Evolutionary conservation across 192 early-diverging fungal species (phyloP).

Genomic region (Backusella australiensis): DNA sequence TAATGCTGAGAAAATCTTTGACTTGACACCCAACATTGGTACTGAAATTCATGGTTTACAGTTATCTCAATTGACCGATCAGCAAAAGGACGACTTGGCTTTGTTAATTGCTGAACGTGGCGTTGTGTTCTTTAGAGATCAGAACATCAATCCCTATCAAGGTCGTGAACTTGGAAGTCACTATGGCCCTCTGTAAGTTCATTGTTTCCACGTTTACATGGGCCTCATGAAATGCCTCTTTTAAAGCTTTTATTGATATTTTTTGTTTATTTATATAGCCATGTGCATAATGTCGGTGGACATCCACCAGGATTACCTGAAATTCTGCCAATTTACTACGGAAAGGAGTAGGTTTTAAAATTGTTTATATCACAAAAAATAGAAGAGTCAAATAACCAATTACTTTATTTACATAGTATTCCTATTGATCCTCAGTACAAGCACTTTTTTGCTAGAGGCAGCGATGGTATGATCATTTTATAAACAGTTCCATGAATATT

Average conservation of each 20-base stretch:
- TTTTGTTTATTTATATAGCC: constrained; percentile 9
- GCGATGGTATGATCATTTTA: background rate
- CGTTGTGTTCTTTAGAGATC: constrained; percentile 70
- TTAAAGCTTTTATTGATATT: constrained; percentile 5
- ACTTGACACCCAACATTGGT: constrained; percentile 60
- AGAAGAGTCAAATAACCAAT: background rate
- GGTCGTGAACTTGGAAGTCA: constrained; percentile 51
- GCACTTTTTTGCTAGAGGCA: background rate
- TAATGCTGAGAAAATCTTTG: constrained; percentile 54
- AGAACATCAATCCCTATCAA: constrained; percentile 59
- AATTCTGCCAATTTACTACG: constrained; percentile 7
- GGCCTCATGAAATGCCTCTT: background rate
- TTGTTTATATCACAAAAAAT: background rate
- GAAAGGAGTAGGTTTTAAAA: background rate
- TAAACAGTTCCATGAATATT: background rate
- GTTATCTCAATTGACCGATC: constrained; percentile 53
- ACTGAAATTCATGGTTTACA: constrained; percentile 65
- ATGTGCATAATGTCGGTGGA: constrained; percentile 24
- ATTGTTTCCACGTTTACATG: background rate
- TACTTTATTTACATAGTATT: background rate
- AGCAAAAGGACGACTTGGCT: constrained; percentile 63
- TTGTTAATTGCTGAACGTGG: constrained; percentile 63
- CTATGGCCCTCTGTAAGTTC: constrained; percentile 38
- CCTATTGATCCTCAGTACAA: background rate
- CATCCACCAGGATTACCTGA: constrained; percentile 27